A percentile compares a stretch with the other conserved stretches of the same genome.
Evolutionary conservation across 1,284 basidiomycete genomes (phyloP).

Genomic region (Ceratobasidium sp.): DNA sequence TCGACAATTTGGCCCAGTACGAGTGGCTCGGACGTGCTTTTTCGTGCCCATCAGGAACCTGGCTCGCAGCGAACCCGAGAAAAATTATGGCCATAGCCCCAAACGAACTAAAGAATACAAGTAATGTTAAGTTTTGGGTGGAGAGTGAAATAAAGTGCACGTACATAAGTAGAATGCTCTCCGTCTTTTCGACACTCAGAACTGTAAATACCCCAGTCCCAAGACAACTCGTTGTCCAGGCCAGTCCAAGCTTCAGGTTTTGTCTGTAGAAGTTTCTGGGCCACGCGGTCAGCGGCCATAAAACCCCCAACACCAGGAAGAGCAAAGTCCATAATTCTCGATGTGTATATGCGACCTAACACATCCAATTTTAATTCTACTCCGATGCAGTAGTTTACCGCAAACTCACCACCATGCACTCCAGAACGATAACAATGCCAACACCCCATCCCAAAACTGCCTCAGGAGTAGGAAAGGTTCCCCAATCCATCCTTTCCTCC

Average conservation of each 20-base stretch:
- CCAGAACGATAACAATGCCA: conserved; percentile 57
- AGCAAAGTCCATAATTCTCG: conserved; percentile 77
- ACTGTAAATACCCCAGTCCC: conserved; percentile 72
- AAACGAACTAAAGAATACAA: conserved; percentile 43
- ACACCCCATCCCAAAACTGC: conserved; percentile 43
- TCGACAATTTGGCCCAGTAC: not conserved
- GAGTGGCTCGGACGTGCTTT: not conserved
- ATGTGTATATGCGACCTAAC: conserved; percentile 70
- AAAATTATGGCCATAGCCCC: conserved; percentile 49
- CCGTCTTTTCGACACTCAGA: conserved; percentile 75
- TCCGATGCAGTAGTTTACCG: conserved; percentile 11
- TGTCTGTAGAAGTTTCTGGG: conserved; percentile 48
- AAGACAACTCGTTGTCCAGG: conserved; percentile 65
- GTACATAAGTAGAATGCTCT: conserved; percentile 68
- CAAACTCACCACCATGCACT: conserved; percentile 74
- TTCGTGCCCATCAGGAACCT: not conserved
- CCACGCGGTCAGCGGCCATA: conserved; percentile 71
- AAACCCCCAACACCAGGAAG: conserved; percentile 66
- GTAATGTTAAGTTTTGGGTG: no score
- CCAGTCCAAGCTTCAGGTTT: conserved; percentile 49
- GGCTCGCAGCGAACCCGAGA: conserved; percentile 43
- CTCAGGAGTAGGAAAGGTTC: conserved; percentile 21
- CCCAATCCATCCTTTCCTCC: conserved; percentile 29
- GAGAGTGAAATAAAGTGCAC: no score
- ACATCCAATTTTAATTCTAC: conserved; percentile 12